Evolutionary conservation across 495 filamentous ascomycete species (phyloP), one percentile per base, ranked within the genome.

Genomic region (Podospora conica): DNA sequence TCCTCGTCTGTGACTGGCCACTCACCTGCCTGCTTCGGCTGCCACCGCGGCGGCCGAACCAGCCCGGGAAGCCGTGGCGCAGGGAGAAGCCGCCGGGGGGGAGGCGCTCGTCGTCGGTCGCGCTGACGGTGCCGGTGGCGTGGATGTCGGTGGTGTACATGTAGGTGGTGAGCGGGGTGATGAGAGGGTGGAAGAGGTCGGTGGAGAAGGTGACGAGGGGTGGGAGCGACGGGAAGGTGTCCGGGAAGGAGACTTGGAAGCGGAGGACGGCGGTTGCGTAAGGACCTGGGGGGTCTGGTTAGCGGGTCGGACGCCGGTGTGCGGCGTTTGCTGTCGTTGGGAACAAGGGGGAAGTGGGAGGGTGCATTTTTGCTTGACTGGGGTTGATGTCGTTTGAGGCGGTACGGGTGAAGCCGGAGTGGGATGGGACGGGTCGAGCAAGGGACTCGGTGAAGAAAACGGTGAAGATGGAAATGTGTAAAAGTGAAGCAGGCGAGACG

Each of bases 141-240:
- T 88, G 81, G 6, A 88, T 84, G 66, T 88, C 86, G 23, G 90
- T 92, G 57, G 90, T 89, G 79, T 94, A 95, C 66, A 91, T 93
- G 76, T 96, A 92, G 3, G 92, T 96, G 7, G 92, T 96, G 15
- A 94, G 82, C 21, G 94, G 92, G 3, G 93, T 90, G 71, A 98
- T 87, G 25, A 98, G 83, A 12, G 94, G 95, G 77, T 98, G 94
- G 75, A 97, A 98, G 61, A 97, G 87, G 69, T 97, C 94, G 55
- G 90, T 95, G 27, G 85, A 81, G 75, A 98, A 96, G 53, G 87
- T 93, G 58, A 98, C 87, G 5, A 91, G 81, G 7, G 95, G 95
- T 53, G 95, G 91, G 9, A 89, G 77, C 31, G 81, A 77, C 5
- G 95, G 95, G 73, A 96, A 97, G 25, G 82, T 81, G 67, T 88